These are phyloP conservation scores for Chytriomyces sp. DNA, from an alignment of 192 early-diverging fungal genomes.

Conservation along the genomic window DNA sequence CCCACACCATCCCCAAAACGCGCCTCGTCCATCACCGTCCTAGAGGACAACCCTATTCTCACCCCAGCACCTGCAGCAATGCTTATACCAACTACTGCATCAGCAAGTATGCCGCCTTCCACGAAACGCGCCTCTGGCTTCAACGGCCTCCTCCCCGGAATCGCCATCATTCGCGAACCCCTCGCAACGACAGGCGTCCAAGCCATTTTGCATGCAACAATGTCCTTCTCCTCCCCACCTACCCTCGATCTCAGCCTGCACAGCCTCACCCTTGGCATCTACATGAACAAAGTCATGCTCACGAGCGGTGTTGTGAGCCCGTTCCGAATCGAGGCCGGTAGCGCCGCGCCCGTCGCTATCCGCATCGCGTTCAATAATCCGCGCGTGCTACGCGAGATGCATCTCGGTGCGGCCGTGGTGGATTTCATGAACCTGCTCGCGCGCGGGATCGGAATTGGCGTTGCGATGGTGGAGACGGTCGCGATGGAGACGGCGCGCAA, in stretches of 20 bases:
- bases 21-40: background rate
- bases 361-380: slow-evolving; percentile 7
- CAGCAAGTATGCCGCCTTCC: too few species aligned
- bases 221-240: slow-evolving; percentile 7
- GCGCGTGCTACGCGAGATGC: background rate
- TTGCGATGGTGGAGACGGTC: slow-evolving; percentile 1
- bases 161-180: background rate
- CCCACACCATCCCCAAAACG: background rate
- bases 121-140: background rate
- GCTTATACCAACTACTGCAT: too few species aligned
- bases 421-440: background rate
- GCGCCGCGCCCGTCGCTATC: background rate
- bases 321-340: background rate
- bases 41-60: background rate
- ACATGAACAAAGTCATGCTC: slow-evolving; percentile 3
- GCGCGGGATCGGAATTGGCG: background rate
- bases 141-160: background rate
- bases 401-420: background rate
- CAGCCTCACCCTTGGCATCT: background rate
- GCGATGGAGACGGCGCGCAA: background rate
- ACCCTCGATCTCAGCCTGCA: slow-evolving; percentile 1
- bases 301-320: background rate
- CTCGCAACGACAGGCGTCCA: background rate
- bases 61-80: too few species aligned
- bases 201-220: background rate